Evolutionary conservation across 768 basidiomycete species (phyloP), one percentile per base, ranked within the genome.

Genomic region (Clitopilus hobsonii): DNA sequence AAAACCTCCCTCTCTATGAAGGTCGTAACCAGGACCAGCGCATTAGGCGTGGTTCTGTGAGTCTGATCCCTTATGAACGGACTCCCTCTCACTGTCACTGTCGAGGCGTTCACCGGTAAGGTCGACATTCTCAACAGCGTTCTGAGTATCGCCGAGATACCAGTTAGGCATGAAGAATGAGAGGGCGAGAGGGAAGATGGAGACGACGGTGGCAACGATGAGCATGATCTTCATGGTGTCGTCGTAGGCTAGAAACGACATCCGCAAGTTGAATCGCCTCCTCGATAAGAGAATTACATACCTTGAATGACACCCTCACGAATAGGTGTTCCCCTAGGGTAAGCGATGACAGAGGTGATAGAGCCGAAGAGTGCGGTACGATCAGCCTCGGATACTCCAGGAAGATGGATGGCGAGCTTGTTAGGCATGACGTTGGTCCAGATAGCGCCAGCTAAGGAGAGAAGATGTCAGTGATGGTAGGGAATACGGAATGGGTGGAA

Each of bases 101-200:
- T 51, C 50, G 24, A 57, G 29, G 3, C 54, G 57, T 49, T 69
- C 65, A 11, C 72, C 73, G 1, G 64, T 55, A 20, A 74, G 63
- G 56, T 69, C 63, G 2, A 61, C 59, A 30, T 70, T 61, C n/a
- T 89, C 86, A 14, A 86, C 78, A 0, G 87, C 85, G 64, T 89
- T 91, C 68, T 91, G 89, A 38, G 70, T 72, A 60, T 88, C 82
- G 14, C 84, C 83, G 51, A 93, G 82, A 56, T 81, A 76, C 76
- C 82, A 85, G 61, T 89, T 72, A 13, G 82, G 81, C 73, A 88
- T 84, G 53, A 81, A 69, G 60, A 88, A 68, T 1, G 86, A 68
- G 55, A 84, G 72, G 26, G 81, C 27, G 53, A 89, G 69, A 6
- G 88, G 87, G 0, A 88, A 62, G 49, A 87, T 69, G 56, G 80